phyloP scores from a whole-genome alignment of 2,329 filamentous ascomycete genomes.

The Aspergillus fumigatus region DNA sequence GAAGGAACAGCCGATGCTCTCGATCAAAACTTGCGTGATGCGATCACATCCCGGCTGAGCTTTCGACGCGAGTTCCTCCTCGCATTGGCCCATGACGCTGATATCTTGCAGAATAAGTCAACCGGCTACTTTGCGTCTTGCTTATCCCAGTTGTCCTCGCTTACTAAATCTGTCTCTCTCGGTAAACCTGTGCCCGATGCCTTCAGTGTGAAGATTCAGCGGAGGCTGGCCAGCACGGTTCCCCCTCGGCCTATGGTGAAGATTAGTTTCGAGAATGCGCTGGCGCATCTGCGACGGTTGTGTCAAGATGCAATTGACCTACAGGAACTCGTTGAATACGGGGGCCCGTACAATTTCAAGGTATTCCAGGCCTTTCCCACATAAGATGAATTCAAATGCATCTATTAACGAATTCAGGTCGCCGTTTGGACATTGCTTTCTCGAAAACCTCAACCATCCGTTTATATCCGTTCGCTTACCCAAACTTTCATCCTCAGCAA shows the following conservation, averaged over 20 bases:
- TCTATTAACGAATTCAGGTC: constrained; percentile 45
- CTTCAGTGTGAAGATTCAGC: constrained; percentile 85
- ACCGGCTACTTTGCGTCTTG: constrained; percentile 29
- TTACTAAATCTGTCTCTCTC: constrained; percentile 59
- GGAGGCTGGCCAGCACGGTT: constrained; percentile 88
- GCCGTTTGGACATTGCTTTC: constrained; percentile 72
- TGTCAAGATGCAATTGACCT: constrained; percentile 68
- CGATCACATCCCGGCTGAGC: constrained; percentile 61
- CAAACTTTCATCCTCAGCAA: constrained; percentile 71
- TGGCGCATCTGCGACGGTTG: constrained; percentile 63
- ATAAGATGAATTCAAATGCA: constrained; percentile 2
- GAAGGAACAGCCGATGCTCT: constrained; percentile 31
- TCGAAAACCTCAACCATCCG: constrained; percentile 73
- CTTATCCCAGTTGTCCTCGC: constrained; percentile 45
- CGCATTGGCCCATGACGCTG: constrained; percentile 35
- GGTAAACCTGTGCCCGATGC: constrained; percentile 66
- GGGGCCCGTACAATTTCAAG: constrained; percentile 64
- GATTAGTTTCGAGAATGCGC: constrained; percentile 66
- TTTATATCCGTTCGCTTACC: constrained; percentile 76
- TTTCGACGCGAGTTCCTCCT: constrained; percentile 55
- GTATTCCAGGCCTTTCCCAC: constrained; percentile 43
- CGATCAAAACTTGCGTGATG: constrained; percentile 41
- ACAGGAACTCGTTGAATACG: constrained; percentile 62
- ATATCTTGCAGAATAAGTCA: constrained; percentile 27
- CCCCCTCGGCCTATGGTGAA: constrained; percentile 87